phyloP scores from a whole-genome alignment of 345 rosid genomes.

The Odontarrhena argentea region DNA sequence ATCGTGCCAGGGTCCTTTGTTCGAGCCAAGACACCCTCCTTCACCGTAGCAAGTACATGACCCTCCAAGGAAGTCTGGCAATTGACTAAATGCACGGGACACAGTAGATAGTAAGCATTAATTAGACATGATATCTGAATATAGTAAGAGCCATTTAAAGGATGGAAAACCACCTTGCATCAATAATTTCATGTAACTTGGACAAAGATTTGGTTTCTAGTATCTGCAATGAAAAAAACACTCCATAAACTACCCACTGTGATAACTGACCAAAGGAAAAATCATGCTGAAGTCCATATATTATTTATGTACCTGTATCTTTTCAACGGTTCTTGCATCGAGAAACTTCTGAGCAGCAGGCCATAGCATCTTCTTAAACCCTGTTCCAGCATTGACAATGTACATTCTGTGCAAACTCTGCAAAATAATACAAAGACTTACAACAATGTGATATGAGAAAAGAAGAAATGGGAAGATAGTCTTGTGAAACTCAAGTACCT shows the following conservation, averaged over 20 bases:
- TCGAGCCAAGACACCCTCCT: slow-evolving; percentile 93
- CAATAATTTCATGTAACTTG: slow-evolving; percentile 76
- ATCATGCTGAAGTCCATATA: slow-evolving; percentile 26
- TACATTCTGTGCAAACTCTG: slow-evolving; percentile 92
- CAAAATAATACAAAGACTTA: slow-evolving; percentile 22
- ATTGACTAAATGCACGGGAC: slow-evolving; percentile 60
- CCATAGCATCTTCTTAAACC: slow-evolving; percentile 96
- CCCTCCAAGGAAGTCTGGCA: slow-evolving; percentile 96
- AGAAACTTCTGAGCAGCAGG: slow-evolving; percentile 97
- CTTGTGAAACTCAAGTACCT: slow-evolving; percentile 53
- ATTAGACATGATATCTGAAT: slow-evolving; percentile 2
- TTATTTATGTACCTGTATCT: slow-evolving; percentile 64
- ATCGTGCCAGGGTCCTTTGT: slow-evolving; percentile 96
- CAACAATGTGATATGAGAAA: neutral
- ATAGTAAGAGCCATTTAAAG: neutral
- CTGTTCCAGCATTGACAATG: slow-evolving; percentile 93
- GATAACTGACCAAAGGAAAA: slow-evolving; percentile 23
- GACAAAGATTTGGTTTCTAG: slow-evolving; percentile 75
- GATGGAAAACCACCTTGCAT: slow-evolving; percentile 59
- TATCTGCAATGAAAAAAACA: slow-evolving; percentile 56
- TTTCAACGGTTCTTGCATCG: slow-evolving; percentile 76
- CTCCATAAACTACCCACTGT: slow-evolving; percentile 17
- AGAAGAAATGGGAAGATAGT: slow-evolving; percentile 7
- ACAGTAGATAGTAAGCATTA: slow-evolving; percentile 24
- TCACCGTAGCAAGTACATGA: slow-evolving; percentile 75